Base-by-base conservation (phyloP, 768 basidiomycete genomes). In the Suillus paluster region DNA sequence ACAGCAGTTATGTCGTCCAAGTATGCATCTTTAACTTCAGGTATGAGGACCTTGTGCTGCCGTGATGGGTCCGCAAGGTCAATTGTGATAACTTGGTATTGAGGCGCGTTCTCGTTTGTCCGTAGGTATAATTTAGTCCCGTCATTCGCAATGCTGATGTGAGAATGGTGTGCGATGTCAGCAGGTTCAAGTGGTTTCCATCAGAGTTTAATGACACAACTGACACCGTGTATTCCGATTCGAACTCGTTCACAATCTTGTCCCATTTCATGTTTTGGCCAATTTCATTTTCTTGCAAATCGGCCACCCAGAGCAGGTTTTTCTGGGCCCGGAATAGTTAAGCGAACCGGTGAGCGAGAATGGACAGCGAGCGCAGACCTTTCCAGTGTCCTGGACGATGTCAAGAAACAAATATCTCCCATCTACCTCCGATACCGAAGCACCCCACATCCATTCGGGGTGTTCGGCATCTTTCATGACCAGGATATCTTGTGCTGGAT, bases 271-370 rank as follows among this genome's bases (percentile, higher is more conserved):
- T 84, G 61, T 89, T 80, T 56, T 79, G 79, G 10, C 84, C 86
- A 27, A 92, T 88, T 59, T 82, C 78, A 59, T 84, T 81, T 52
- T 84, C 77, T 50, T 83, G 70, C 9, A 92, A 79, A 65, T 92
- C 86, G 8, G 88, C 83, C 50, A 93, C 80, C 91, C 91, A 93
- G 2, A 92, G 71, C 11, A 87, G 71, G 68, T 91, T 89, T 85
- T 86, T 87, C 90, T 92, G 64, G n/a, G 33, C 30, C 45, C 46
- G 21, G n/a, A 11, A 57, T 57, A 21, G 17, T 50, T 57, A 50
- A 30, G 54, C 44, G 25, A 30, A 19, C 48, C 38, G 38, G 57
- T 9, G 36, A 27, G 8, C 61, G 1, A 62, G 50, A 19, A 49
- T 44, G 39, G 45, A 48, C 53, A 62, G 44, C 52, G 41, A 38